Conservation (phyloP, 148 eudicot species). For the Spergularia marina region DNA sequence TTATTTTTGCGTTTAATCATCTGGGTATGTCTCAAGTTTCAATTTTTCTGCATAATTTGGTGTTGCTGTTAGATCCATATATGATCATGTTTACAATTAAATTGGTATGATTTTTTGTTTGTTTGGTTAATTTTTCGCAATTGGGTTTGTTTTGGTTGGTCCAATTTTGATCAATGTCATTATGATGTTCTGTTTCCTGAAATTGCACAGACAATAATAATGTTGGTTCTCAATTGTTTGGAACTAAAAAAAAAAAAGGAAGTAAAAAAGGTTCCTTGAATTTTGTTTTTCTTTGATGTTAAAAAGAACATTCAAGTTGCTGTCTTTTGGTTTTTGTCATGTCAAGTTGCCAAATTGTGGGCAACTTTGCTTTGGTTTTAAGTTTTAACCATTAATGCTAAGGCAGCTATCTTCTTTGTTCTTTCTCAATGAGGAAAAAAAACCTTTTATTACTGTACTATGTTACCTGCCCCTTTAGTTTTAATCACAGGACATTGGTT, state of each 20-base stretch:
- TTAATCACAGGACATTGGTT: neutral
- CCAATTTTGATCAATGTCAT: constrained; percentile 14
- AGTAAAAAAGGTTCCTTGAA: neutral
- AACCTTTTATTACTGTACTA: neutral
- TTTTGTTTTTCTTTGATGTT: neutral
- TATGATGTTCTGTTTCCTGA: constrained; percentile 10
- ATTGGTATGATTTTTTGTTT: neutral
- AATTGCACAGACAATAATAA: constrained; percentile 1
- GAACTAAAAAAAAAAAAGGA: neutral
- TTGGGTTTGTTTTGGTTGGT: constrained; percentile 9
- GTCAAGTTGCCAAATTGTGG: constrained; percentile 1
- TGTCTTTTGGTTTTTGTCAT: constrained; percentile 13
- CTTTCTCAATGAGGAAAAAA: neutral
- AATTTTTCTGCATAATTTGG: neutral
- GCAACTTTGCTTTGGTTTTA: neutral
- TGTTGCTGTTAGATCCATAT: constrained; percentile 14
- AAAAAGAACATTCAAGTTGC: constrained; percentile 2
- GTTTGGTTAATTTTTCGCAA: neutral
- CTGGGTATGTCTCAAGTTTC: constrained; percentile 23
- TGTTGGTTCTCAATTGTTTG: neutral
- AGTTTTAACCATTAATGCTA: neutral
- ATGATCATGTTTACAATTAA: neutral
- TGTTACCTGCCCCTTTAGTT: neutral
- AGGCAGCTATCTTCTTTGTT: neutral
- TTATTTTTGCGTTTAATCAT: constrained; percentile 12